These are phyloP conservation scores for Sphagnum magellanicum DNA, from an alignment of 228 moss, liverwort and hornwort genomes.

Conservation along the genomic window DNA sequence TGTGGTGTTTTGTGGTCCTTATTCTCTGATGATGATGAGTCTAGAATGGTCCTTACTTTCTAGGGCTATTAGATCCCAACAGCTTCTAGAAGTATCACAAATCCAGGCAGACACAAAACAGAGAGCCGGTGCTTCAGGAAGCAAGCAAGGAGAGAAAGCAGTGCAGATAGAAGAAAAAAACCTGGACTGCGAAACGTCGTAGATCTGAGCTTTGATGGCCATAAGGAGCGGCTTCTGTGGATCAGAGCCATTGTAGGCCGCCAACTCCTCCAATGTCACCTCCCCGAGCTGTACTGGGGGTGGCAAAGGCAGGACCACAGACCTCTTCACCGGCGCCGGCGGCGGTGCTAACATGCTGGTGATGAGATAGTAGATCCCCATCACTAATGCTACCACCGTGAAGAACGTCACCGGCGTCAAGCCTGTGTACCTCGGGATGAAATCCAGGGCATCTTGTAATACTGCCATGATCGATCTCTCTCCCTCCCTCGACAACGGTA, in stretches of 20 bases:
- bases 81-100: too few relatives aligned
- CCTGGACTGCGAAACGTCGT: constrained; percentile 64
- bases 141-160: too few relatives aligned
- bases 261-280: constrained; percentile 40
- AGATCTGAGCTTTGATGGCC: constrained; percentile 61
- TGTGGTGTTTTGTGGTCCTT: too few relatives aligned
- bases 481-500: background rate
- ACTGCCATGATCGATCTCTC: constrained; percentile 3
- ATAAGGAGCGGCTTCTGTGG: constrained; percentile 38
- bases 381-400: constrained; percentile 45
- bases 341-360: constrained; percentile 44
- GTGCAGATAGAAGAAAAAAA: constrained; percentile 4
- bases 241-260: constrained; percentile 33
- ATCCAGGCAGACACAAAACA: too few relatives aligned
- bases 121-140: too few relatives aligned
- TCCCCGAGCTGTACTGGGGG: constrained; percentile 43
- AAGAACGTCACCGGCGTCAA: constrained; percentile 46
- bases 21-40: too few relatives aligned
- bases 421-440: constrained; percentile 56
- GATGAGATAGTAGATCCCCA: constrained; percentile 42
- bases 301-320: constrained; percentile 18
- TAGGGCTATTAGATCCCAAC: too few relatives aligned
- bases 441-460: constrained; percentile 3
- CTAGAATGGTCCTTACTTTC: too few relatives aligned
- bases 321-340: constrained; percentile 3